Conservation (phyloP, 78 protist species). For the Dictyostelium firmibasis region DNA sequence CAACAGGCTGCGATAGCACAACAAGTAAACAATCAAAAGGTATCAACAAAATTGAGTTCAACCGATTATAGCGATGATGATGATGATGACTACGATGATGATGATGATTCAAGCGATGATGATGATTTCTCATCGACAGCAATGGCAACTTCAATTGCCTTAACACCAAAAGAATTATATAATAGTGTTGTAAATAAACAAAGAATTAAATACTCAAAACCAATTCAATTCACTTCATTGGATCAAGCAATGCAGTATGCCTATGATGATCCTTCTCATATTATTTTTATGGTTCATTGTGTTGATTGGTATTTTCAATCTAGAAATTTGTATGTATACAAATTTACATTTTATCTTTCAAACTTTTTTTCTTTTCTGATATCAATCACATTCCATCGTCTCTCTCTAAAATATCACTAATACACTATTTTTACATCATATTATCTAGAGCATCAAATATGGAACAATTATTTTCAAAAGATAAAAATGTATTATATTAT, state of each 20-base stretch:
- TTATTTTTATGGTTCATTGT: constrained; percentile 46
- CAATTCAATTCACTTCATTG: constrained; percentile 18
- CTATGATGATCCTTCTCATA: constrained; percentile 53
- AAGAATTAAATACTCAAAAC: not conserved
- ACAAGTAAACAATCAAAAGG: not conserved
- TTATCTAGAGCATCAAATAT: constrained; percentile 20
- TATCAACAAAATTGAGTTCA: not conserved
- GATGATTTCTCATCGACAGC: not conserved
- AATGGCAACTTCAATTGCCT: not conserved
- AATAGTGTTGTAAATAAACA: constrained; percentile 6
- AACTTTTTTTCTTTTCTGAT: too few species aligned
- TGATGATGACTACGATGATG: constrained; percentile 39
- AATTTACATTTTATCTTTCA: too few species aligned
- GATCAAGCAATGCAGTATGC: constrained; percentile 25
- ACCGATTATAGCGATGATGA: constrained; percentile 8
- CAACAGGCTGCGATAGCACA: not conserved
- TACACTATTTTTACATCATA: too few species aligned
- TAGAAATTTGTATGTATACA: constrained; percentile 24
- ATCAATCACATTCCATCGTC: too few species aligned
- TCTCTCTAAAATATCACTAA: too few species aligned
- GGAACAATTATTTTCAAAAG: constrained; percentile 25
- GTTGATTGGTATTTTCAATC: constrained; percentile 44
- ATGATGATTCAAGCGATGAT: constrained; percentile 18
- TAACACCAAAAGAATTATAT: constrained; percentile 27
- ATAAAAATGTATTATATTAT: constrained; percentile 5